Percentiles rank a stretch among this genome's conserved stretches.
These are phyloP conservation scores for Colletotrichum tropicale DNA, from an alignment of 2,329 filamentous ascomycete species.

Conservation along the genomic window DNA sequence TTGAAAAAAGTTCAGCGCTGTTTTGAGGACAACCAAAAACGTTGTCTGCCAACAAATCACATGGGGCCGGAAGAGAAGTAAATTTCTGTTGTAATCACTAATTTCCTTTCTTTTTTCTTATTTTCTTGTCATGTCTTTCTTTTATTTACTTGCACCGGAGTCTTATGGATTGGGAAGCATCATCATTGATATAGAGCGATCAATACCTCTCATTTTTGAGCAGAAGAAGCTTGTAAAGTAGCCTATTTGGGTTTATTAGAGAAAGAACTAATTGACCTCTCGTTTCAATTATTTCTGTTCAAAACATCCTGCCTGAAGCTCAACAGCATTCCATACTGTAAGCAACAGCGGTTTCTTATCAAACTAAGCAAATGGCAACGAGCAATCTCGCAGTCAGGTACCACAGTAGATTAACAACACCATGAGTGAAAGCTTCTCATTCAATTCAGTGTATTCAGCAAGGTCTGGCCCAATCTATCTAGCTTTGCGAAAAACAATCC, in stretches of 20 bases:
- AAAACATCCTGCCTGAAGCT: not conserved
- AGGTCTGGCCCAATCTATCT: not conserved
- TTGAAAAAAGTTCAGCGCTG: not conserved
- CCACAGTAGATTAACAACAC: not conserved
- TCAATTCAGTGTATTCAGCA: not conserved
- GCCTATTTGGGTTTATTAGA: not conserved
- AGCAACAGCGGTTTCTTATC: not conserved
- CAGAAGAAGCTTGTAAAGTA: not conserved
- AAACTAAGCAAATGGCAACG: no score
- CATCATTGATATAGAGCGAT: not conserved
- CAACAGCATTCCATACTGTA: not conserved
- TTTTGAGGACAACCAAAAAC: not conserved
- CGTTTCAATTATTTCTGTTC: not conserved
- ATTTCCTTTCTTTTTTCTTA: not conserved
- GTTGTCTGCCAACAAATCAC: not conserved
- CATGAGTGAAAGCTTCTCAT: not conserved
- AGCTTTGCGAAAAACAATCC: not conserved
- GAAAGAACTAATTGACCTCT: not conserved
- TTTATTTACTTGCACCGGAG: not conserved
- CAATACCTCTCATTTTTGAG: not conserved
- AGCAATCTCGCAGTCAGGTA: no score
- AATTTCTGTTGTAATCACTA: not conserved
- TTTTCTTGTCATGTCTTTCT: not conserved
- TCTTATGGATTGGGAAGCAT: not conserved
- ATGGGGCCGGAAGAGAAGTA: not conserved